Conservation (phyloP, 2,329 filamentous ascomycete species). For the Sodiomyces alkalinus region DNA sequence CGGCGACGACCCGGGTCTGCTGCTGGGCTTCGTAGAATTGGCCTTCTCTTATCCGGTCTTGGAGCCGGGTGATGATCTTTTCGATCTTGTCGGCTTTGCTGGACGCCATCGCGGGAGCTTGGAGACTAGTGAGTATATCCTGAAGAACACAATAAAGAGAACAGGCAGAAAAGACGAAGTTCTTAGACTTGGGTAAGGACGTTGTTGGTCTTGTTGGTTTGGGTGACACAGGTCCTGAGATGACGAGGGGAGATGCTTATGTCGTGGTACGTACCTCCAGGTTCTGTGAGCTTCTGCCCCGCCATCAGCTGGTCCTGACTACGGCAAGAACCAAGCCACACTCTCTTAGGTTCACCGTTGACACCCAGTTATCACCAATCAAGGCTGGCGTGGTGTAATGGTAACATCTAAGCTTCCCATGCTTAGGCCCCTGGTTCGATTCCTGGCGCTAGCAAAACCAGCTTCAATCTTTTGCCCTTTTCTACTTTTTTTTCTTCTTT, state of each 20-base stretch:
- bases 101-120: constrained; percentile 5
- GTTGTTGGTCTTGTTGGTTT: too few species aligned
- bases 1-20: constrained; percentile 88
- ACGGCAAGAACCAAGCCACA: too few species aligned
- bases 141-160: too few species aligned
- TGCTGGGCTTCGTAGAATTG: constrained; percentile 98
- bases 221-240: not conserved
- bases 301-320: too few species aligned
- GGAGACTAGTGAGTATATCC: too few species aligned
- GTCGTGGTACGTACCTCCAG: too few species aligned
- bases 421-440: constrained; percentile 9
- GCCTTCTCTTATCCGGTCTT: constrained; percentile 77
- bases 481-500: not conserved
- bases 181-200: too few species aligned
- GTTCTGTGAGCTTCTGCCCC: too few species aligned
- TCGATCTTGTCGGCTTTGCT: constrained; percentile 28
- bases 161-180: too few species aligned
- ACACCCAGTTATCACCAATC: too few species aligned
- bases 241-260: constrained; percentile 1
- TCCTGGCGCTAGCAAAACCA: constrained; percentile 7
- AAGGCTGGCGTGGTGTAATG: constrained; percentile 8
- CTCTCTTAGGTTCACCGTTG: too few species aligned
- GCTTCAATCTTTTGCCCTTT: not conserved
- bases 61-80: constrained; percentile 50
- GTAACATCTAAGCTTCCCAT: constrained; percentile 10